Base-by-base conservation (phyloP, 208 protist species). In the Acanthamoeba divionensis region DNA sequence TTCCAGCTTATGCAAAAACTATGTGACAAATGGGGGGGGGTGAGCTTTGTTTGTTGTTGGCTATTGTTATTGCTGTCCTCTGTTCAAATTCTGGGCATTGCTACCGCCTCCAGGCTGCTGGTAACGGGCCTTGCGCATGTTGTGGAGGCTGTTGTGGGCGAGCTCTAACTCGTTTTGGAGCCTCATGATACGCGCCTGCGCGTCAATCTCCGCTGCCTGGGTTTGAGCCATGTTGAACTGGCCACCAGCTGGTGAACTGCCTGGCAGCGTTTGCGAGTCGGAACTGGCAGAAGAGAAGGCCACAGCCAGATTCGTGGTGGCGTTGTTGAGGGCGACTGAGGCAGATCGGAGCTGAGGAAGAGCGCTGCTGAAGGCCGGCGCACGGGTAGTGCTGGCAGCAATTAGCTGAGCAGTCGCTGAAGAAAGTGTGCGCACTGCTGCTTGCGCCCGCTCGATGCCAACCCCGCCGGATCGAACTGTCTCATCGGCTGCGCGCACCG, bases 91-190 rank as follows among this genome's bases (percentile, higher is more conserved):
- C n/a, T n/a, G n/a, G n/a, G n/a, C n/a, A n/a, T n/a, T n/a, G n/a
- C n/a, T n/a, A n/a, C n/a, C n/a, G n/a, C n/a, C n/a, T n/a, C n/a
- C n/a, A n/a, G n/a, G n/a, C n/a, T 9, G 4, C 3, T 52, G 10
- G 41, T 79, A 79, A n/a, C 44, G 69, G 15, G 50, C 45, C 69
- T 79, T 79, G 69, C 69, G 69, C 69, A 79, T 79, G 69, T 6
- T 31, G 41, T 79, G 69, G 7, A 79, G 41, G 38, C 55, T 48
- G 5, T 26, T 31, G 7, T 48, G 31, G 26, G 69, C 69, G 21
- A 36, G 50, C 5, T 79, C 69, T 48, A 79, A n/a, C 69, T 79
- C 69, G 6, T 41, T 48, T 24, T 79, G 45, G n/a, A 79, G 21
- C 8, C 69, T 41, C 36, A 79, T 41, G 21, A 79, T 79, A 24